phyloP scores from a whole-genome alignment of 106 monocot genomes.

The Dendrobium officinale region DNA sequence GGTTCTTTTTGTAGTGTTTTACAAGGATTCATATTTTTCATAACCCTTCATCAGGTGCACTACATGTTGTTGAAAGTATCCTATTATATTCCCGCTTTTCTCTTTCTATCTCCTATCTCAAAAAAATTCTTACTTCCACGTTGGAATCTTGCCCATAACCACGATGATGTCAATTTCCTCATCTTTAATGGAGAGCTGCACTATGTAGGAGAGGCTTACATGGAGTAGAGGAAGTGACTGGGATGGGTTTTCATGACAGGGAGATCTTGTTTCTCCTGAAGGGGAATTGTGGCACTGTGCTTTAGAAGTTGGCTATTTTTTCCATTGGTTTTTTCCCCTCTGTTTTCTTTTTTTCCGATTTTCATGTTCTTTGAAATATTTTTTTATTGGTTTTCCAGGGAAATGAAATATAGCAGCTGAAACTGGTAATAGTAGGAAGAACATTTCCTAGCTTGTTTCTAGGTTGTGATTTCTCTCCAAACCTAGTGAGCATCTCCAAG shows the following conservation, averaged over 20 bases:
- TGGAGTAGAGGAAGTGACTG: background rate
- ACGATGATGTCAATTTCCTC: background rate
- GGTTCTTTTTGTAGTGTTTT: background rate
- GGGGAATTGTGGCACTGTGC: background rate
- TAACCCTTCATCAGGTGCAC: background rate
- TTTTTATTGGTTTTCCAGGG: background rate
- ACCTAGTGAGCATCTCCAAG: no score
- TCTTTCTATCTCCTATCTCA: background rate
- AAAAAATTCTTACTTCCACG: background rate
- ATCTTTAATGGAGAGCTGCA: background rate
- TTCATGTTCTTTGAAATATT: background rate
- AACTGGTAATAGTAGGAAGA: no score
- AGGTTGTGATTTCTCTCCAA: no score
- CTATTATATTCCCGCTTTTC: background rate
- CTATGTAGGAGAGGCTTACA: background rate
- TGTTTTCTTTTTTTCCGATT: background rate
- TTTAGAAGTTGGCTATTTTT: background rate
- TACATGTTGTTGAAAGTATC: background rate
- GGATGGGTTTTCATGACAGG: background rate
- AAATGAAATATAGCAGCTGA: no score
- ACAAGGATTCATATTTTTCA: background rate
- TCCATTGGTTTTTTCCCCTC: background rate
- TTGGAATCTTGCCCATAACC: background rate
- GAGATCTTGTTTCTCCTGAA: no score
- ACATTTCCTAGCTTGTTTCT: no score